Conservation (phyloP, 164 flowering plant species). For the Kingdonia uniflora region DNA sequence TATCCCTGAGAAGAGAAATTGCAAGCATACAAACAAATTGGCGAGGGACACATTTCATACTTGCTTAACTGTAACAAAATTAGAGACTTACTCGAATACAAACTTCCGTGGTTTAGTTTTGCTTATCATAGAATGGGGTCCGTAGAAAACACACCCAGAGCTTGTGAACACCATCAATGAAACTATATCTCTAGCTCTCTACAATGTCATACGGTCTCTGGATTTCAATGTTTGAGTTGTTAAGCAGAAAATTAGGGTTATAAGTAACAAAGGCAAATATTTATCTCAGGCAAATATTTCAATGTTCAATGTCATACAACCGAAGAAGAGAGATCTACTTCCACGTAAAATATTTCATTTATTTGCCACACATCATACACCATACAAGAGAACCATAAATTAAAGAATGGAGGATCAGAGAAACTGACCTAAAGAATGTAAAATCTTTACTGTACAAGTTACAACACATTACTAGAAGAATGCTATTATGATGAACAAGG, state of each 20-base stretch:
- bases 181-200: slow-evolving; percentile 8
- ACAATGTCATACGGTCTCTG: slow-evolving; percentile 16
- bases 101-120: slow-evolving; percentile 22
- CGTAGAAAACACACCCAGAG: slow-evolving; percentile 23
- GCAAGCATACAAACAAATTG: slow-evolving; percentile 12
- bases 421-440: slow-evolving; percentile 4
- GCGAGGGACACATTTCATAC: slow-evolving; percentile 24
- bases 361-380: too few species aligned
- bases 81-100: slow-evolving; percentile 7
- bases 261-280: too few species aligned
- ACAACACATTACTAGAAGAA: slow-evolving; percentile 1
- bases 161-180: slow-evolving; percentile 24
- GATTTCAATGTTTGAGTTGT: slow-evolving; percentile 9
- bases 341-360: too few species aligned
- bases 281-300: too few species aligned
- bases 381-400: slow-evolving; percentile 1
- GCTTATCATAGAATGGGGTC: slow-evolving; percentile 21
- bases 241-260: too few species aligned
- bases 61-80: slow-evolving; percentile 21
- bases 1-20: slow-evolving; percentile 14
- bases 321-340: too few species aligned
- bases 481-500: slow-evolving; percentile 32
- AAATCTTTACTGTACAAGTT: too few species aligned
- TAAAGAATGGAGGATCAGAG: background rate
- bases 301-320: too few species aligned